A percentile compares a stretch with the other conserved stretches of the same genome.
Conservation (phyloP, 768 basidiomycete genomes). For the Phylloporus scabripes region DNA sequence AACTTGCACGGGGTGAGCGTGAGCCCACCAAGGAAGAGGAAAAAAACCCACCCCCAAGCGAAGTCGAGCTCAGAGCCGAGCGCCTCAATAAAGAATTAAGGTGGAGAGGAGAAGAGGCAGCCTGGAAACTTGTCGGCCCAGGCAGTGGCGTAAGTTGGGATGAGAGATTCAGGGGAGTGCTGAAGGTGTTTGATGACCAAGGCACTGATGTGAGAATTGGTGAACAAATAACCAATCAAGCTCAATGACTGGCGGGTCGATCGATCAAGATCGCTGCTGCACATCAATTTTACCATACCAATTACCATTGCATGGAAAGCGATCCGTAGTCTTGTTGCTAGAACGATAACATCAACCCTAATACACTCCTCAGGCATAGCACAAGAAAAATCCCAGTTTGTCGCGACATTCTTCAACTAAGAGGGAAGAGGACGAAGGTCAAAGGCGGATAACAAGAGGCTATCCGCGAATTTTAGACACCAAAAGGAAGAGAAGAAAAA, state of each 20-base stretch:
- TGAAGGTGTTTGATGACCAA: conserved; percentile 57
- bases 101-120: conserved; percentile 76
- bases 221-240: neutral
- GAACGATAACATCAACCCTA: neutral
- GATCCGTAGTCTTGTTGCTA: neutral
- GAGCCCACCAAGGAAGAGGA: conserved; percentile 85
- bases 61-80: conserved; percentile 85
- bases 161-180: conserved; percentile 52
- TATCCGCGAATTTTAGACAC: neutral
- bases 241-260: neutral
- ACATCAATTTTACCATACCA: neutral
- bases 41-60: conserved; percentile 73
- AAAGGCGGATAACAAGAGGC: neutral
- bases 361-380: neutral
- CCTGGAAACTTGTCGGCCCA: conserved; percentile 73
- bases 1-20: conserved; percentile 64
- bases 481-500: no score
- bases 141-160: conserved; percentile 70
- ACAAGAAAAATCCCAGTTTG: neutral
- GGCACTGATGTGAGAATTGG: conserved; percentile 7
- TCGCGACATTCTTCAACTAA: no score
- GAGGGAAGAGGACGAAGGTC: neutral
- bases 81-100: conserved; percentile 82
- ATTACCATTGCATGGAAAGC: neutral
- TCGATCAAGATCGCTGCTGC: neutral